Conservation (phyloP, 768 basidiomycete genomes). For the Pleurotus eryngii region DNA sequence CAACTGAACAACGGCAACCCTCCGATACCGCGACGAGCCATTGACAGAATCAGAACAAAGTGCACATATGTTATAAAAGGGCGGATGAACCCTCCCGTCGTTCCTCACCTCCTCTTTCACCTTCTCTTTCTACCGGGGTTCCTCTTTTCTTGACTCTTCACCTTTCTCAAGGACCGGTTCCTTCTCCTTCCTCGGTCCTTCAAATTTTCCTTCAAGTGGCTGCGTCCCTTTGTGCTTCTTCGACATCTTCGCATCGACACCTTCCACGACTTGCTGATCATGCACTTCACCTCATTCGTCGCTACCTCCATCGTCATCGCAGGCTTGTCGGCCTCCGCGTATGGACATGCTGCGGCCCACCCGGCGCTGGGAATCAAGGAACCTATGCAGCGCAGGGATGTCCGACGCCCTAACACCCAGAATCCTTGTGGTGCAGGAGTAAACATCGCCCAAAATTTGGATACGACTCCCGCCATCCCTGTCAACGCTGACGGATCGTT, state of each 20-base stretch:
- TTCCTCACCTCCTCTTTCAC: neutral
- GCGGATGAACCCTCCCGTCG: neutral
- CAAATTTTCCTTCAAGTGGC: neutral
- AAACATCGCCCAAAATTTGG: slow-evolving; percentile 37
- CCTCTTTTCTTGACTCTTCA: neutral
- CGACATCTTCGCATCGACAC: slow-evolving; percentile 1
- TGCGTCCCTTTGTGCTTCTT: neutral
- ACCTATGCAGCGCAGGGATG: slow-evolving; percentile 27
- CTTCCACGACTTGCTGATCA: slow-evolving; percentile 8
- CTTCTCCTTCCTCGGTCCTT: slow-evolving; percentile 5
- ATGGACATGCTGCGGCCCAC: slow-evolving; percentile 38
- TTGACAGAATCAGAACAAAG: neutral
- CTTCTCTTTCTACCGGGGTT: neutral
- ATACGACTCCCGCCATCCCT: slow-evolving; percentile 32
- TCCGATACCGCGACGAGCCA: neutral
- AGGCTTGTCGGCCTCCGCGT: slow-evolving; percentile 25
- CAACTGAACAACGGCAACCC: neutral
- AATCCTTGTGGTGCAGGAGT: slow-evolving; percentile 38
- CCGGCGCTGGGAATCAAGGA: slow-evolving; percentile 39
- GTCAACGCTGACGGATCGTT: slow-evolving; percentile 39
- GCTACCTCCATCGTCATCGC: slow-evolving; percentile 27
- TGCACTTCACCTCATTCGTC: slow-evolving; percentile 25
- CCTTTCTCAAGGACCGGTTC: neutral
- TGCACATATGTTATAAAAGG: too few species aligned
- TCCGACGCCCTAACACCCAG: slow-evolving; percentile 26